Evolutionary conservation across 2,329 filamentous ascomycete genomes (phyloP), one percentile per base, ranked within the genome.

Genomic region (Ophiobolus disseminans): DNA sequence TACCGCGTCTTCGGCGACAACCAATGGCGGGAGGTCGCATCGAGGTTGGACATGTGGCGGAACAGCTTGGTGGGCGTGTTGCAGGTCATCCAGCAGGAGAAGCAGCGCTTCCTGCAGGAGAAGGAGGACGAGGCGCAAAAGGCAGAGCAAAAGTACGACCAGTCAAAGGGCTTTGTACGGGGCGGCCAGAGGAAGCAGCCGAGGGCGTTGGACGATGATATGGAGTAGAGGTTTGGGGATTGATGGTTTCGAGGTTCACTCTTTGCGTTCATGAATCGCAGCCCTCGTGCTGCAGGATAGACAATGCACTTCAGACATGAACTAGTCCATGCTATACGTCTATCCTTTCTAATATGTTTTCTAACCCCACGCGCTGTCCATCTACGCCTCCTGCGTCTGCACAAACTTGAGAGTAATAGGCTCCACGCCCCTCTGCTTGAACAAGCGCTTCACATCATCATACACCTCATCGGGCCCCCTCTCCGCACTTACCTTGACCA

Each of bases 1-100:
- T 97, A 97, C 83, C 88, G 94, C 55, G 92, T 97, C 45, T 99
- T 99, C 69, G 91, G 91, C 63, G 91, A 96, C 80, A 95, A 95
- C 82, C 94, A 99, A 80, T 99, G 95, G 91, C 86, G 89, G 63
- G 93, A 99, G 80, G 88, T 99, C 44, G 89, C 91, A 53, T 90
- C 89, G 57, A 84, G 93, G 55, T 80, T 99, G 66, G 92, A 96
- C 77, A 89, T 91, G 74, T 97, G 93, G 93, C 87, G 89, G 74
- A 82, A 85, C 63, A 93, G 90, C 63, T 80, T 97, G 65, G 83
- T 85, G 69, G 86, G 85, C 60, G 91, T 99, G 14, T 79, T 95
- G 62, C 79, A 81, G 46, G 90, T 94, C 36, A 83, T 97, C 60
- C 85, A 87, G 68, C 80, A 84, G 71, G 90, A 96, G 80, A 88